Conservation (phyloP, 768 basidiomycete species). For the Hygrophorus russula region DNA sequence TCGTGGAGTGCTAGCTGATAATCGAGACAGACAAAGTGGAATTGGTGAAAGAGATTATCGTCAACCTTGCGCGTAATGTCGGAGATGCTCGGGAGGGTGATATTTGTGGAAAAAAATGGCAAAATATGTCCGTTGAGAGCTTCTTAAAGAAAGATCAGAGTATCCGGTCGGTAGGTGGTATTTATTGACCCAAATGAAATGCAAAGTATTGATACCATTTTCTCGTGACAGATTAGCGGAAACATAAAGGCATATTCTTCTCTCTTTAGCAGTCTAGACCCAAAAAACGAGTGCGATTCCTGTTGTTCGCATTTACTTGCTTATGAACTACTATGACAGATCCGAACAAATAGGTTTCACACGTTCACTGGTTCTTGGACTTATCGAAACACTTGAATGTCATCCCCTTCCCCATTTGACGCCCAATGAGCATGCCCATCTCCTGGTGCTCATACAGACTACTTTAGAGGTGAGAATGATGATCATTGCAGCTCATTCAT, state of each 20-base stretch:
- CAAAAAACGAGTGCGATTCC: constrained; percentile 32
- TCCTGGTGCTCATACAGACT: constrained; percentile 78
- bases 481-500: neutral
- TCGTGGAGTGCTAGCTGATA: constrained; percentile 1
- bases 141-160: constrained; percentile 33
- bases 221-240: neutral
- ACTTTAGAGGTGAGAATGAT: constrained; percentile 59
- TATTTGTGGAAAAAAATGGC: constrained; percentile 23
- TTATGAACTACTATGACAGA: constrained; percentile 18
- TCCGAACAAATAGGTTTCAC: constrained; percentile 49
- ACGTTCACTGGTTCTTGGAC: constrained; percentile 41
- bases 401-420: constrained; percentile 61
- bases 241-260: constrained; percentile 33
- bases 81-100: constrained; percentile 14
- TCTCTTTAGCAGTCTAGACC: constrained; percentile 40
- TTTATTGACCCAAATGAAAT: neutral
- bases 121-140: constrained; percentile 44
- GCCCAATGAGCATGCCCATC: constrained; percentile 70
- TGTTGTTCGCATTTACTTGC: neutral
- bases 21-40: constrained; percentile 60
- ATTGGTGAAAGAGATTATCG: constrained; percentile 72
- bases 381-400: constrained; percentile 56
- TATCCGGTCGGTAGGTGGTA: constrained; percentile 10
- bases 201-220: neutral
- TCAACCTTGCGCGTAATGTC: constrained; percentile 44